Percentiles rank a stretch among this genome's conserved stretches.
These are phyloP conservation scores for Allantophomopsis lycopodina DNA, from an alignment of 2,329 filamentous ascomycete species.

Conservation along the genomic window DNA sequence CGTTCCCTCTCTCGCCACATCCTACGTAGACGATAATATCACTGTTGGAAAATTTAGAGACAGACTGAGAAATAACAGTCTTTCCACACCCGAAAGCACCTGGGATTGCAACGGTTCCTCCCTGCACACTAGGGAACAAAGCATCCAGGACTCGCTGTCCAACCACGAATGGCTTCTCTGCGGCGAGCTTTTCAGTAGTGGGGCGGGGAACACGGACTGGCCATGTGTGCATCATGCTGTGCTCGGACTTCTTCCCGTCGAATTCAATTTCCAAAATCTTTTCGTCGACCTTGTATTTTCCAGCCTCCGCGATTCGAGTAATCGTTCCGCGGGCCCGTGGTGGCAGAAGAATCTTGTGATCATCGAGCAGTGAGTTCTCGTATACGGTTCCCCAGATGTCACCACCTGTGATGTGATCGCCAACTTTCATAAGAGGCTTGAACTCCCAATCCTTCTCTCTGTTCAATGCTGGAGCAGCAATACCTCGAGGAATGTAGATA, in stretches of 20 bases:
- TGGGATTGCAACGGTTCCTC: slow-evolving; percentile 94
- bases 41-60: slow-evolving; percentile 99
- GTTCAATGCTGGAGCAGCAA: slow-evolving; percentile 76
- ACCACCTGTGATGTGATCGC: slow-evolving; percentile 92
- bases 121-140: slow-evolving; percentile 90
- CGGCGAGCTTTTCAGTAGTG: slow-evolving; percentile 80
- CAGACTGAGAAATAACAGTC: slow-evolving; percentile 96
- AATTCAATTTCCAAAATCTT: slow-evolving; percentile 95
- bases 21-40: slow-evolving; percentile 98
- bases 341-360: slow-evolving; percentile 87
- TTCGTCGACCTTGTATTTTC: slow-evolving; percentile 85
- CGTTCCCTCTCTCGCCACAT: slow-evolving; percentile 83
- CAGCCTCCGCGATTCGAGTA: slow-evolving; percentile 78
- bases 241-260: slow-evolving; percentile 86
- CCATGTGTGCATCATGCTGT: slow-evolving; percentile 98
- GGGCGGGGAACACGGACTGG: slow-evolving; percentile 93
- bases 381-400: slow-evolving; percentile 92
- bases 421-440: slow-evolving; percentile 80
- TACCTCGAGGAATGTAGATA: slow-evolving; percentile 97
- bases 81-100: slow-evolving; percentile 98
- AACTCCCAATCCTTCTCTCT: slow-evolving; percentile 95
- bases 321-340: slow-evolving; percentile 85
- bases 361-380: slow-evolving; percentile 88
- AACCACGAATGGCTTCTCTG: slow-evolving; percentile 85
- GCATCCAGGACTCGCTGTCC: slow-evolving; percentile 94